phyloP scores from a whole-genome alignment of 1,284 basidiomycete species.

The Fomitopsis betulina region DNA sequence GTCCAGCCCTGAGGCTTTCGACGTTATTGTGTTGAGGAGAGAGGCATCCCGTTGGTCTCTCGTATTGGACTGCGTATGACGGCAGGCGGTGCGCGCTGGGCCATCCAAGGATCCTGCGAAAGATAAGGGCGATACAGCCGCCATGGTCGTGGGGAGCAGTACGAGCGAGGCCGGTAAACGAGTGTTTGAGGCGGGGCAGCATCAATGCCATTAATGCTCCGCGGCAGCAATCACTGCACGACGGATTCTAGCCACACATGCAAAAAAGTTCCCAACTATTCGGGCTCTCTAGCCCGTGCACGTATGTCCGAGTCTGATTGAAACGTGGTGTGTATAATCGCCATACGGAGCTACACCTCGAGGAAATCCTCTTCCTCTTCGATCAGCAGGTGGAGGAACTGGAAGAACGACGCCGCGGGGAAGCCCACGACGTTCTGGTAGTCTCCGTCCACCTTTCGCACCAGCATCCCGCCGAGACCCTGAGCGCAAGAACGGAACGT shows the following conservation, averaged over 20 bases:
- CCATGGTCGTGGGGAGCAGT: neutral
- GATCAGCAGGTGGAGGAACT: conserved; percentile 57
- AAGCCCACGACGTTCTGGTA: conserved; percentile 94
- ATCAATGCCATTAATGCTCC: neutral
- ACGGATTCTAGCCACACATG: neutral
- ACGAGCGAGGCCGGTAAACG: neutral
- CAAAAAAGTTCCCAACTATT: too few species aligned
- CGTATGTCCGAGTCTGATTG: neutral
- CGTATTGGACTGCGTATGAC: neutral
- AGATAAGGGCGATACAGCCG: neutral
- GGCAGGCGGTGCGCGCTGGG: neutral
- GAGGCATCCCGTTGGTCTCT: neutral
- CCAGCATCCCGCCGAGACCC: conserved; percentile 78
- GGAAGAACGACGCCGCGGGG: conserved; percentile 76
- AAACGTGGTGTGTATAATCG: neutral
- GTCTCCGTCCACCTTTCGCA: conserved; percentile 87
- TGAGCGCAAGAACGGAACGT: conserved; percentile 24
- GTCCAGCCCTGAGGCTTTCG: neutral
- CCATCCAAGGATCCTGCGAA: neutral
- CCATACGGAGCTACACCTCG: conserved; percentile 27
- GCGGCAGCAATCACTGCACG: neutral
- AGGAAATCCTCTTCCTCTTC: conserved; percentile 76
- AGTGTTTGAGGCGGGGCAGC: neutral
- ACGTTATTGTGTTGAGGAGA: neutral
- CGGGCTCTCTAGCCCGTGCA: too few species aligned